Conservation (phyloP, 192 early-diverging fungal genomes). For the Jimgerdemannia flammicorona region DNA sequence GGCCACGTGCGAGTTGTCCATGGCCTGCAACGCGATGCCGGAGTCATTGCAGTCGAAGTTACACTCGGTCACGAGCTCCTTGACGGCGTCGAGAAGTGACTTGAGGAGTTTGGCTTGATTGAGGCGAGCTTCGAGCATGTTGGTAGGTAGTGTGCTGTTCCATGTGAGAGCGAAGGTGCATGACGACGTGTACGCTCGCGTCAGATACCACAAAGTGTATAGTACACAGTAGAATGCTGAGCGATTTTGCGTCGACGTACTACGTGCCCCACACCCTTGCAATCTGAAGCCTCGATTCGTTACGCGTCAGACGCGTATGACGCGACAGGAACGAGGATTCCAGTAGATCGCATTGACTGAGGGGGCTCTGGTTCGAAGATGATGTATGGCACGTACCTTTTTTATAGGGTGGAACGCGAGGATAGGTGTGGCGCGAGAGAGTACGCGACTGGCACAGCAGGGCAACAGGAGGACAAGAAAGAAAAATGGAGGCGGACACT, state of each 20-base stretch:
- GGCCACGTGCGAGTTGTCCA: conserved; percentile 99
- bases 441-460: neutral
- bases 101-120: conserved; percentile 85
- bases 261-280: too few species aligned
- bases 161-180: neutral
- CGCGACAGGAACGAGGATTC: neutral
- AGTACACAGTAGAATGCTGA: too few species aligned
- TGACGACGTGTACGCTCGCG: too few species aligned
- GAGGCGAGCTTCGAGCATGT: conserved; percentile 95
- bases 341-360: neutral
- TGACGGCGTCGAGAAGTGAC: conserved; percentile 94
- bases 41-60: conserved; percentile 98
- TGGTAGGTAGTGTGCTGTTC: neutral
- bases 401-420: neutral
- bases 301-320: neutral
- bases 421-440: neutral
- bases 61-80: conserved; percentile 94
- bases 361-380: neutral
- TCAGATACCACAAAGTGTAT: too few species aligned
- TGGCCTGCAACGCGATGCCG: conserved; percentile 95
- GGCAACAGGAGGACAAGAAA: neutral
- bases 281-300: neutral
- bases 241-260: too few species aligned
- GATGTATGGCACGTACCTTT: neutral
- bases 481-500: neutral